phyloP scores from a whole-genome alignment of 1,284 basidiomycete species.

The Pseudomicrostroma phylloplanum region DNA sequence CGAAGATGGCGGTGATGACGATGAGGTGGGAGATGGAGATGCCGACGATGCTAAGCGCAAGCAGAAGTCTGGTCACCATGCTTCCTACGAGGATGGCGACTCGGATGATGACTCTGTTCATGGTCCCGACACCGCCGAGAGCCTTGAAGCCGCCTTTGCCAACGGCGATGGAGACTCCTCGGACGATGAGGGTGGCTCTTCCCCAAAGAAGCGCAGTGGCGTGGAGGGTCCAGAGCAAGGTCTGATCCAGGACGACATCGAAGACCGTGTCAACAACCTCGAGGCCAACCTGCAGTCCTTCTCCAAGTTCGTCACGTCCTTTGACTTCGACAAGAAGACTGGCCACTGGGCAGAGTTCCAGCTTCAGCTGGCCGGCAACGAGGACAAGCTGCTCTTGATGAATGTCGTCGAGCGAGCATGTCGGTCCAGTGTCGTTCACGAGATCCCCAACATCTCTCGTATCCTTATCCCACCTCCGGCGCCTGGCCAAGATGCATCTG shows the following conservation, averaged over 20 bases:
- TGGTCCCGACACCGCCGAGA: slow-evolving; percentile 12
- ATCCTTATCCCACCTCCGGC: slow-evolving; percentile 40
- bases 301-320: slow-evolving; percentile 58
- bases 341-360: slow-evolving; percentile 55
- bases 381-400: slow-evolving; percentile 49
- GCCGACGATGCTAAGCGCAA: slow-evolving; percentile 64
- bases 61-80: slow-evolving; percentile 63
- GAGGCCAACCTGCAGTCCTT: slow-evolving; percentile 56
- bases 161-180: slow-evolving; percentile 38
- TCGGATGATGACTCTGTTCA: slow-evolving; percentile 22
- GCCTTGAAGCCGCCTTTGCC: slow-evolving; percentile 16
- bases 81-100: slow-evolving; percentile 63
- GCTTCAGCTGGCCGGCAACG: slow-evolving; percentile 34
- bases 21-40: slow-evolving; percentile 62
- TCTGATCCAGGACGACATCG: slow-evolving; percentile 33
- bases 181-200: slow-evolving; percentile 22
- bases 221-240: slow-evolving; percentile 19
- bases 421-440: slow-evolving; percentile 43
- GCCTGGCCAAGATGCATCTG: slow-evolving; percentile 25
- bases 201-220: slow-evolving; percentile 19
- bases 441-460: slow-evolving; percentile 41
- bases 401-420: slow-evolving; percentile 49
- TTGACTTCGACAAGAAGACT: slow-evolving; percentile 63
- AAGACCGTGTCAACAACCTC: slow-evolving; percentile 48
- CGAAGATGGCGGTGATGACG: slow-evolving; percentile 26